Base-by-base conservation (phyloP, 2,329 filamentous ascomycete species). In the Erysiphe pulchra region DNA sequence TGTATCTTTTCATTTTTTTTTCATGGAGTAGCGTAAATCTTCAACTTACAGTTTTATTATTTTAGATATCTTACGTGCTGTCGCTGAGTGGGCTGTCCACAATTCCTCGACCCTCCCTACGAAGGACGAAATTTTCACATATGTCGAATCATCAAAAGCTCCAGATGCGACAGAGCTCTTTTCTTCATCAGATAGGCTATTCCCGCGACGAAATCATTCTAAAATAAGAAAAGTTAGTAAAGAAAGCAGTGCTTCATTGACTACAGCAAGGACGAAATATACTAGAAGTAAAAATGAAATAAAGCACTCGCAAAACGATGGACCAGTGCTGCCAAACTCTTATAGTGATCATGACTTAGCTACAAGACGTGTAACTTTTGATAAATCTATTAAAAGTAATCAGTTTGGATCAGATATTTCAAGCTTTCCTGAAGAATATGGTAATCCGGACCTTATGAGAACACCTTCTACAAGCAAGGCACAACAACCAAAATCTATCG, bases 21-120 rank as follows among this genome's bases (percentile, higher is more conserved):
- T 12, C 14, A 16, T 10, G 14, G 18, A 17, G 4, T 17, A 11
- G 10, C 14, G 13, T 20, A 36, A 36, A 20, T 28, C 16, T 20
- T 20, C n/a, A 14, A 44, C 42, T 44, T 20, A 44, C 30, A 33
- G 13, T 36, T 34, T n/a, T 36, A 6, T 28, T 18, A 44, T 17
- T 18, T 28, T 44, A 44, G 42, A 44, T 36, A 44, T 44, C 24
- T 31, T 44, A 3, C 42, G 42, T 36, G 42, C 30, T 12, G 42
- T 44, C 8, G 42, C 42, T 24, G 42, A 44, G 20, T 34, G 42
- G 31, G 42, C 31, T 14, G 17, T 44, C 13, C 31, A 30, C n/a
- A 33, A 44, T n/a, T 14, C 42, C 12, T 44, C 42, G 17, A 20
- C 17, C 11, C 16, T 36, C 4, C 42, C 42, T 18, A 44, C 30